These are phyloP conservation scores for Cairneyella variabilis DNA, from an alignment of 495 filamentous ascomycete species.

Conservation along the genomic window DNA sequence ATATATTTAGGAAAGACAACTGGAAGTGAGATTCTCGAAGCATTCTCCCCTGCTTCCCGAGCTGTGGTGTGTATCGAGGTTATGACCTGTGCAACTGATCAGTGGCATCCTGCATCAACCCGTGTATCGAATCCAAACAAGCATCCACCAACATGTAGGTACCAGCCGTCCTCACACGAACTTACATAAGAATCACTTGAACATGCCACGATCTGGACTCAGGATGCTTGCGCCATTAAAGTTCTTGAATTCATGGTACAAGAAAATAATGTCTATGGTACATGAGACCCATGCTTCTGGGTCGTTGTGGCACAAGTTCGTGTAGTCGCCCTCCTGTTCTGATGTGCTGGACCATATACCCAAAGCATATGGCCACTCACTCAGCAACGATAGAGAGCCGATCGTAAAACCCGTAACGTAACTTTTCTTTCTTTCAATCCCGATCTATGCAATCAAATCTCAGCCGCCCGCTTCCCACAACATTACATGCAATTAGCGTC, in stretches of 20 bases:
- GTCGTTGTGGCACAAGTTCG: constrained; percentile 22
- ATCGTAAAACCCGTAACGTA: constrained; percentile 19
- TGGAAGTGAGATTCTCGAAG: too few species aligned
- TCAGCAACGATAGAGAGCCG: constrained; percentile 3
- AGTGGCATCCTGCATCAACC: neutral
- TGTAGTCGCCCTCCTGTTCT: constrained; percentile 10
- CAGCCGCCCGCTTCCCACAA: neutral
- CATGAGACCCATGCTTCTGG: constrained; percentile 20
- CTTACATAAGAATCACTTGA: neutral
- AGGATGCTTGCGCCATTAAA: constrained; percentile 1
- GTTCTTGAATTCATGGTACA: constrained; percentile 17
- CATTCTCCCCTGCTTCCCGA: too few species aligned
- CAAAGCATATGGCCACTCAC: constrained; percentile 9
- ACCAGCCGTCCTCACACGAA: too few species aligned
- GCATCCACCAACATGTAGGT: too few species aligned
- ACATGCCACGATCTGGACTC: neutral
- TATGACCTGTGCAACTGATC: neutral
- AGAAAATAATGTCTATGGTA: constrained; percentile 15
- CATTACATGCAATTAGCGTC: constrained; percentile 11
- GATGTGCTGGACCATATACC: constrained; percentile 8
- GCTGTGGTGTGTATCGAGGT: neutral
- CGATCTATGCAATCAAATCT: constrained; percentile 28
- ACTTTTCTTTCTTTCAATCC: too few species aligned
- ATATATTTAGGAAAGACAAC: neutral
- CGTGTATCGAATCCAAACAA: neutral